Base-by-base conservation (phyloP, 1,284 basidiomycete species). In the Ganoderma multipileum region DNA sequence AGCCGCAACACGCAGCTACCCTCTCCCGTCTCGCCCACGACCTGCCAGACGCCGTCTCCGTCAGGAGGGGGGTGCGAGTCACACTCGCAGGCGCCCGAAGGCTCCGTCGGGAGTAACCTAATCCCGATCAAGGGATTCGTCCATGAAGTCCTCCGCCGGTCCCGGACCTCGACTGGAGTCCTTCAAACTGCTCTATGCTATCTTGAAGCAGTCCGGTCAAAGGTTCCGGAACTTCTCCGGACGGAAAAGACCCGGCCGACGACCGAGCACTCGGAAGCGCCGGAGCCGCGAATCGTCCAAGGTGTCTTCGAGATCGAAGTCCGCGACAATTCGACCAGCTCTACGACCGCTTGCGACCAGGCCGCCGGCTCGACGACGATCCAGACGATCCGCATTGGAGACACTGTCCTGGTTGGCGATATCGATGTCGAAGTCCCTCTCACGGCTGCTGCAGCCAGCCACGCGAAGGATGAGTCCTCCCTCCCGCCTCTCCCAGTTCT, bases 141-240 rank as follows among this genome's bases (percentile, higher is more conserved):
- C 20, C 90, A 92, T 76, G 91, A 94, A 78, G 91, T 94, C 9
- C 84, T 94, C 33, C 84, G 89, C 63, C 89, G 91, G 33, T 94
- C 92, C 20, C 85, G 90, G 63, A 94, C 92, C 0, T 92, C 92
- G 12, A 90, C 89, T 26, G 87, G 84, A 58, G 90, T 93, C 18
- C 83, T 94, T 7, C 92, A 94, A 77, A 91, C 91, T 0, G 93
- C 92, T 0, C 80, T 94, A 0, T 94, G 92, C 77, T 94, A 94
- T 74, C 81, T 94, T 33, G 91, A 93, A 77, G 92, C 91, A 3
- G 85, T 94, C 26, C 88, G 91, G 11, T 74, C 81, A 30, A 91
- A 89, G 79, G 79, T 94, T 4, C 88, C 90, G 2, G 86, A 89
- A 54, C 81, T 93, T 16, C 80, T 87, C 68, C 81, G 77, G 3